Base-by-base conservation (phyloP, 768 basidiomycete species). In the Hygrophorus russula region DNA sequence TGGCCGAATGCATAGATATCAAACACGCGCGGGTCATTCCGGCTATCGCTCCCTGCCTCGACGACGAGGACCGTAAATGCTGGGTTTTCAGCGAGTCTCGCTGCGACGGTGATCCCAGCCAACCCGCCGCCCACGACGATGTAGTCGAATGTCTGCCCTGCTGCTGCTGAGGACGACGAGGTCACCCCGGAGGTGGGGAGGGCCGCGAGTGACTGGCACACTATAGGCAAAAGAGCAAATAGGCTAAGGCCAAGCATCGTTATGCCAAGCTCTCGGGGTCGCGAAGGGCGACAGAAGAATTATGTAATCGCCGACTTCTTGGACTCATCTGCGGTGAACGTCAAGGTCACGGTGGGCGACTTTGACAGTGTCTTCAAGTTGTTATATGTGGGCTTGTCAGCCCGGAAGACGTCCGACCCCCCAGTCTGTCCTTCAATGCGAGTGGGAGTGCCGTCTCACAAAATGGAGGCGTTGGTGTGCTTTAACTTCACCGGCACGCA, bases 11-110 rank as follows among this genome's bases (percentile, higher is more conserved):
- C 50, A 46, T 72, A 68, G 14, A 73, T 61, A 44, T 74, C 69
- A 44, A 66, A 71, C 1, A 75, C 64, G 10, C 60, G 54, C 1
- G 66, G 57, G 48, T 73, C 65, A 4, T 58, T 56, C 17, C 71
- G 61, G 48, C 72, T 56, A 48, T 74, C 73, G 5, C 55, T 61
- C 1, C 76, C 75, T 2, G 68, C 74, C 53, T 78, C 76, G 36
- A 78, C 61, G 45, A 75, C 54, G 3, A 75, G 61, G 0, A 78
- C 65, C 8, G 65, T 63, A 33, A 66, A 55, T 0, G 53, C 47
- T 3, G 66, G 49, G 42, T 74, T 61, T 51, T 75, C 72, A 0
- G 71, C 56, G 9, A 76, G 60, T 9, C 73, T 59, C 9, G 62
- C 61, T 17, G 75, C 70, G 31, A 77, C 67, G 3, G 72, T 70